Percentiles rank a stretch among this genome's conserved stretches.
Evolutionary conservation across 2,329 filamentous ascomycete species (phyloP).

Genomic region (Beauveria sp.): DNA sequence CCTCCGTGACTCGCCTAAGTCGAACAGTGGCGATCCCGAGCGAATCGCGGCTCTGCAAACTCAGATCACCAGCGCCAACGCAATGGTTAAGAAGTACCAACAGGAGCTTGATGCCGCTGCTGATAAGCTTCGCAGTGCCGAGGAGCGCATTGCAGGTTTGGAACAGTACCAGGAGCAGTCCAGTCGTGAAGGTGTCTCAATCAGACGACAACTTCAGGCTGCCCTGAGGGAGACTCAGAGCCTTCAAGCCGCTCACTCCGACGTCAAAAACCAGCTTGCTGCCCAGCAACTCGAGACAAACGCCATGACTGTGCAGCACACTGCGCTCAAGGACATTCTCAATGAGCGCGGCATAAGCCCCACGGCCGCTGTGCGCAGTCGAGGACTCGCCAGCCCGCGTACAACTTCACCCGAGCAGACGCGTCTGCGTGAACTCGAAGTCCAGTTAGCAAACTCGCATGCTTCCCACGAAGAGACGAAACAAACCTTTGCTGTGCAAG

Average conservation of each 20-base stretch:
- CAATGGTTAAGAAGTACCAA: slow-evolving; percentile 80
- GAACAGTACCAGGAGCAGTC: slow-evolving; percentile 97
- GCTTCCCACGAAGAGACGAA: slow-evolving; percentile 84
- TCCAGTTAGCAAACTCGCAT: slow-evolving; percentile 69
- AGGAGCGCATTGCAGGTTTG: slow-evolving; percentile 92
- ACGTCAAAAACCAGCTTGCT: slow-evolving; percentile 74
- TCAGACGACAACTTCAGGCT: slow-evolving; percentile 82
- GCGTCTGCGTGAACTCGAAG: slow-evolving; percentile 77
- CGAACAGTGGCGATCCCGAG: slow-evolving; percentile 48
- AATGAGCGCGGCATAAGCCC: slow-evolving; percentile 81
- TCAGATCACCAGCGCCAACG: slow-evolving; percentile 71
- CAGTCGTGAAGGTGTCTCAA: slow-evolving; percentile 82
- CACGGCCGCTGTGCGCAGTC: slow-evolving; percentile 61
- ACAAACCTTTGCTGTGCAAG: slow-evolving; percentile 65
- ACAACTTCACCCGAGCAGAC: slow-evolving; percentile 73
- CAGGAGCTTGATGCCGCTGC: slow-evolving; percentile 78
- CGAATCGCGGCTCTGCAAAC: slow-evolving; percentile 67
- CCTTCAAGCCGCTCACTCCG: slow-evolving; percentile 72
- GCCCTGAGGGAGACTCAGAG: slow-evolving; percentile 75
- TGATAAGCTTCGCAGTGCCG: slow-evolving; percentile 82
- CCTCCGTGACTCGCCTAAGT: slow-evolving; percentile 41
- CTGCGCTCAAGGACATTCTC: slow-evolving; percentile 86
- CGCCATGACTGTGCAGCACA: slow-evolving; percentile 84
- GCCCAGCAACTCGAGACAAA: slow-evolving; percentile 90
- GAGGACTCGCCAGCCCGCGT: slow-evolving; percentile 60